These are phyloP conservation scores for Lactarius indigo DNA, from an alignment of 768 basidiomycete genomes.

Conservation along the genomic window DNA sequence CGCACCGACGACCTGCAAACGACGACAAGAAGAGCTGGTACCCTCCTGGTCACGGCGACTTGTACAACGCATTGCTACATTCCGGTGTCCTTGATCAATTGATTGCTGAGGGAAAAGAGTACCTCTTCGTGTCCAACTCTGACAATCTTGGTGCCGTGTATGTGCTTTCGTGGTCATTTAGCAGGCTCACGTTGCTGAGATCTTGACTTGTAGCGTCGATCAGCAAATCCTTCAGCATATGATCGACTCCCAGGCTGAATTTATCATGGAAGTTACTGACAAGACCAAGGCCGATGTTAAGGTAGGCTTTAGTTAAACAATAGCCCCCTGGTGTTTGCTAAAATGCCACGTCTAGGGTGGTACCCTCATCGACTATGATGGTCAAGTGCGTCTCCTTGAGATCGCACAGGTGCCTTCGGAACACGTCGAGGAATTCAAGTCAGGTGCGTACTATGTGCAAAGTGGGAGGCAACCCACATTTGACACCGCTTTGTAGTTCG, in stretches of 20 bases:
- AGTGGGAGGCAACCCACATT: background rate
- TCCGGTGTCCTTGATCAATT: constrained; percentile 90
- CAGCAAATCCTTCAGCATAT: constrained; percentile 78
- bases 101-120: constrained; percentile 89
- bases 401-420: constrained; percentile 93
- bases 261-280: constrained; percentile 94
- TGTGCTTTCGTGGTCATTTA: constrained; percentile 29
- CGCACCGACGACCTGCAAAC: constrained; percentile 67
- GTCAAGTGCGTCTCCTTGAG: constrained; percentile 82
- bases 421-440: constrained; percentile 93
- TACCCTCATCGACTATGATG: constrained; percentile 89
- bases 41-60: constrained; percentile 94
- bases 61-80: constrained; percentile 89
- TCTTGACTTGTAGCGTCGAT: constrained; percentile 23
- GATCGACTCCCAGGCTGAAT: constrained; percentile 77
- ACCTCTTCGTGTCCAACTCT: constrained; percentile 96
- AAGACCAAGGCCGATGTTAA: constrained; percentile 88
- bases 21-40: constrained; percentile 94
- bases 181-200: background rate
- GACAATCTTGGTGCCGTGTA: constrained; percentile 93
- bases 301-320: constrained; percentile 29
- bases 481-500: constrained; percentile 43
- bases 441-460: constrained; percentile 37
- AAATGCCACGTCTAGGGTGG: constrained; percentile 50
- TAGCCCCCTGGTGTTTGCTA: background rate